Conservation (phyloP, 331 rosid species). For the Saraca asoca region DNA sequence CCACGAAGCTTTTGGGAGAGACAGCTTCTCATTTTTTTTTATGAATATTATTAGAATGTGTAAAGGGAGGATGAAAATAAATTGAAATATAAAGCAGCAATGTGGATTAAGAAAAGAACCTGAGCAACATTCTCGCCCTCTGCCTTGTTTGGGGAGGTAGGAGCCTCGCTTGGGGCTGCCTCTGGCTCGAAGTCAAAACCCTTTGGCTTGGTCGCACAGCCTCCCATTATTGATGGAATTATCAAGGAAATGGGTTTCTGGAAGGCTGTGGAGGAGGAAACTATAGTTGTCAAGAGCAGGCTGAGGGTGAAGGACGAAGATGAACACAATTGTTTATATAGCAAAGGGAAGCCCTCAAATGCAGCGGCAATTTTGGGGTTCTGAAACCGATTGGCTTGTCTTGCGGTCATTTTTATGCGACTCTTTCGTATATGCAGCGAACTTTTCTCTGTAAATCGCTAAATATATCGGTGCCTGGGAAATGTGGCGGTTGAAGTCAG, state of each 20-base stretch:
- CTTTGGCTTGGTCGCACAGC: conserved; percentile 80
- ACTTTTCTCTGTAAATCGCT: background rate
- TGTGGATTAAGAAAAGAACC: conserved; percentile 14
- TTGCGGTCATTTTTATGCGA: background rate
- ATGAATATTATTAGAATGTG: background rate
- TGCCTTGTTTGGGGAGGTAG: conserved; percentile 35
- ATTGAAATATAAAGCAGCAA: background rate
- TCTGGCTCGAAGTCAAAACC: conserved; percentile 38
- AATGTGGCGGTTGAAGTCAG: conserved; percentile 7
- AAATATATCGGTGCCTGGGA: background rate
- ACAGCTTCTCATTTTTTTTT: too few relatives aligned
- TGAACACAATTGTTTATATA: conserved; percentile 31
- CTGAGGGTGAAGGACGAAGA: conserved; percentile 15
- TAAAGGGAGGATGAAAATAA: background rate
- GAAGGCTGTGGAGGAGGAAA: conserved; percentile 21
- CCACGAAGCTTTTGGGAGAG: too few relatives aligned
- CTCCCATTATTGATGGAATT: conserved; percentile 60
- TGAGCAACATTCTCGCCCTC: conserved; percentile 39
- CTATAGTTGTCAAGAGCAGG: conserved; percentile 12
- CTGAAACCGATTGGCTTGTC: conserved; percentile 19
- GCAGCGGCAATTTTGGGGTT: conserved; percentile 34
- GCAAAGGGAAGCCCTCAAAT: conserved; percentile 18
- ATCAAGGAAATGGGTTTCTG: conserved; percentile 8
- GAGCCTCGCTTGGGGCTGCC: conserved; percentile 41
- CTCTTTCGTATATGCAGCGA: conserved; percentile 31